phyloP scores from a whole-genome alignment of 257 asterid species.

The Capsicum baccatum region DNA sequence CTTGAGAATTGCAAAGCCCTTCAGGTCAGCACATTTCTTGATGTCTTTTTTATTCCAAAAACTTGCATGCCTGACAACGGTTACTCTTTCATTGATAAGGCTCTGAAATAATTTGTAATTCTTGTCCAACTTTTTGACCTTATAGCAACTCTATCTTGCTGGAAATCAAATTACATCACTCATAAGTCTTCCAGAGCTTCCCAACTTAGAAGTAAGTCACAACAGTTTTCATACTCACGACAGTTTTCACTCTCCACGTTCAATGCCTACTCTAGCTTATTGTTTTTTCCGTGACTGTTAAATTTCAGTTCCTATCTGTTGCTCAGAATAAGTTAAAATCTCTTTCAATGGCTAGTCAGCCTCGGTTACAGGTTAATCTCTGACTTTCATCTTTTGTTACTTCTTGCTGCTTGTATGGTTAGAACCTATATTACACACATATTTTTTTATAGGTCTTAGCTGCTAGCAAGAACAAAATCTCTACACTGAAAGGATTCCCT shows the following conservation, averaged over 20 bases:
- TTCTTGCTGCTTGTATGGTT: conserved; percentile 27
- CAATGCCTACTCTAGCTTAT: neutral
- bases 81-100: neutral
- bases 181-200: conserved; percentile 97
- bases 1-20: conserved; percentile 90
- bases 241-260: neutral
- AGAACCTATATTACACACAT: neutral
- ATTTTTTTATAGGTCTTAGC: conserved; percentile 75
- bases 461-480: conserved; percentile 95
- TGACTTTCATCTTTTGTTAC: conserved; percentile 37
- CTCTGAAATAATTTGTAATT: conserved; percentile 29
- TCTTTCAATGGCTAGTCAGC: conserved; percentile 97
- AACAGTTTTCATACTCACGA: neutral
- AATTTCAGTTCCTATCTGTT: conserved; percentile 88
- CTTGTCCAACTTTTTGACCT: conserved; percentile 28
- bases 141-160: conserved; percentile 98
- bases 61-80: neutral
- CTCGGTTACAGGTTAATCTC: conserved; percentile 87
- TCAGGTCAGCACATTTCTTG: conserved; percentile 64
- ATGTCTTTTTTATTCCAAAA: neutral
- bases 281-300: conserved; percentile 22
- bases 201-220: conserved; percentile 88
- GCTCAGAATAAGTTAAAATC: conserved; percentile 98
- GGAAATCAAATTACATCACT: conserved; percentile 95
- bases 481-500: conserved; percentile 97